These are phyloP conservation scores for Gonium pectorale DNA, from an alignment of 139 green algal species.

Conservation along the genomic window DNA sequence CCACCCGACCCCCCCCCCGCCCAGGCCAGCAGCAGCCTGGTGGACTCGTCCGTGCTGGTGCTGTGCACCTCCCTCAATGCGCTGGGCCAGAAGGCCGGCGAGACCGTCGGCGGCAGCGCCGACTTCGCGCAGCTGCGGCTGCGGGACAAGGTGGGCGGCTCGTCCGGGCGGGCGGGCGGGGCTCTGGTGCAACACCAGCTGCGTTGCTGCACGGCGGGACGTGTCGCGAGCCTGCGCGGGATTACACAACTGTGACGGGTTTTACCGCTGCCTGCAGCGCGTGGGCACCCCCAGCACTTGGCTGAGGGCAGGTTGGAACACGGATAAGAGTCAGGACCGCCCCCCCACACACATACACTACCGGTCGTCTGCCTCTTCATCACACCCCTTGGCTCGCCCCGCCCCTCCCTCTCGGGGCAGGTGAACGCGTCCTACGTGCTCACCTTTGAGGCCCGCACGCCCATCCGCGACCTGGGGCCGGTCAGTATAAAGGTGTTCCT, in stretches of 20 bases:
- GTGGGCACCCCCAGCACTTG: no score
- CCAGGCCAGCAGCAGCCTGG: conserved; percentile 17
- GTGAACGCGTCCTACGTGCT: not conserved
- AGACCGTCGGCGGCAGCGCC: conserved; percentile 6
- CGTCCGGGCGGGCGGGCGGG: not conserved
- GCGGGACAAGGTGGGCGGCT: conserved; percentile 8
- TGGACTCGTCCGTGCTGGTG: conserved; percentile 18
- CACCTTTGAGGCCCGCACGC: not conserved
- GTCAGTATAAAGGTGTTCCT: not conserved
- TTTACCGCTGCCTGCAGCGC: no score
- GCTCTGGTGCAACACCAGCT: not conserved
- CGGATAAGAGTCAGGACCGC: no score
- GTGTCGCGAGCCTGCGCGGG: no score
- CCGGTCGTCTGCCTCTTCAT: no score
- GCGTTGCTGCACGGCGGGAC: not conserved
- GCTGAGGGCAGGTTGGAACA: no score
- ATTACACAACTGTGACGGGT: no score
- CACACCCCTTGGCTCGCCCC: no score
- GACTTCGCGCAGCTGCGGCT: conserved; percentile 23
- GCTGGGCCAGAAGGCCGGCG: conserved; percentile 20
- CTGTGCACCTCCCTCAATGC: not conserved
- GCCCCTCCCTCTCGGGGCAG: no score
- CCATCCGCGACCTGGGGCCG: not conserved
- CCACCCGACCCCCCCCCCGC: no score
- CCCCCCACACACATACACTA: no score